Conservation (phyloP, 768 basidiomycete genomes). For the Pholiota conissans region DNA sequence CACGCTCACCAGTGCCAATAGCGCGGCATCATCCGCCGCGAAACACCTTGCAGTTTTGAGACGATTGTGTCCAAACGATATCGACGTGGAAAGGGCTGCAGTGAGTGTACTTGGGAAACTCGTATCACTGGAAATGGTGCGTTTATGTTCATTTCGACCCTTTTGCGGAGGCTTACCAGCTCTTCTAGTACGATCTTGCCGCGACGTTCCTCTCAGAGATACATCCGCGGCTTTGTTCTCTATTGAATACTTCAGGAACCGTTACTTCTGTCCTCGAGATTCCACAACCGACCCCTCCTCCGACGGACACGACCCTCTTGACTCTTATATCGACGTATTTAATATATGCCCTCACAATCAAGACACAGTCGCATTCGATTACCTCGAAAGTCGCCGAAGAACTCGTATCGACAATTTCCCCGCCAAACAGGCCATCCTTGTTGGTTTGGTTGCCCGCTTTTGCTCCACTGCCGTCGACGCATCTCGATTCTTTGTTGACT, state of each 20-base stretch:
- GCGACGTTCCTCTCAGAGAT: slow-evolving; percentile 44
- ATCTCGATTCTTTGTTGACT: slow-evolving; percentile 57
- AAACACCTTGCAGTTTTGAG: slow-evolving; percentile 50
- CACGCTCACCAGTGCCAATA: slow-evolving; percentile 31
- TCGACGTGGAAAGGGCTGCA: slow-evolving; percentile 77
- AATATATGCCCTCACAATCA: slow-evolving; percentile 45
- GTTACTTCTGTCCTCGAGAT: slow-evolving; percentile 35
- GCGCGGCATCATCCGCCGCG: slow-evolving; percentile 38
- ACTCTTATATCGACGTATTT: slow-evolving; percentile 64
- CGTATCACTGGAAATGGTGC: slow-evolving; percentile 67
- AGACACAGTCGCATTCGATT: slow-evolving; percentile 10
- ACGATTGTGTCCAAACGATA: slow-evolving; percentile 38
- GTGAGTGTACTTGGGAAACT: slow-evolving; percentile 68
- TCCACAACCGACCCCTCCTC: slow-evolving; percentile 34
- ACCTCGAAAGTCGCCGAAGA: slow-evolving; percentile 14
- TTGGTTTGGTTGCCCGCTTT: slow-evolving; percentile 54
- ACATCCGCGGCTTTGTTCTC: slow-evolving; percentile 39
- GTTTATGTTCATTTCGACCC: slow-evolving; percentile 26
- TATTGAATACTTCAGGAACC: slow-evolving; percentile 25
- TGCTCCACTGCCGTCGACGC: slow-evolving; percentile 45
- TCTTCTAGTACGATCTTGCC: slow-evolving; percentile 56
- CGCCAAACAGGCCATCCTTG: slow-evolving; percentile 32
- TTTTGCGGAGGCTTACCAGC: slow-evolving; percentile 3
- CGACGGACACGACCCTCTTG: slow-evolving; percentile 36
- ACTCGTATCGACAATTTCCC: slow-evolving; percentile 18